Conservation (phyloP, 2,329 filamentous ascomycete species). For the Oidium heveae region DNA sequence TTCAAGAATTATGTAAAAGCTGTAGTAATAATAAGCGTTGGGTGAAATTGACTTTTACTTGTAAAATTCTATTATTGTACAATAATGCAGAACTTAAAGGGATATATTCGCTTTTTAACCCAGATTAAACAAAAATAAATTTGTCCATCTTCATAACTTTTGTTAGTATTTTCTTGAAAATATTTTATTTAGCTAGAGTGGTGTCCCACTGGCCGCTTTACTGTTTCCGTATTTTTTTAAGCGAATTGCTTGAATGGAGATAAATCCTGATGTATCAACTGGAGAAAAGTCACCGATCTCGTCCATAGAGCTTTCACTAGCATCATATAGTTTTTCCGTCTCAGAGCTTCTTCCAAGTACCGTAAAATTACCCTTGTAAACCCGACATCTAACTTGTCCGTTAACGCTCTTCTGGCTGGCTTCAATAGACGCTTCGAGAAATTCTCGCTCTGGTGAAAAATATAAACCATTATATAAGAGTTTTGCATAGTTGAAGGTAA, state of each 20-base stretch:
- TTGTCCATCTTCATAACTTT: no score
- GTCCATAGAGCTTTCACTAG: constrained; percentile 43
- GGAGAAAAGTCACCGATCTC: constrained; percentile 42
- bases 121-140: no score
- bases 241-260: constrained; percentile 9
- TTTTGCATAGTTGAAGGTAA: constrained; percentile 37
- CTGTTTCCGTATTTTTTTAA: constrained; percentile 43
- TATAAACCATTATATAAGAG: constrained; percentile 32
- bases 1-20: no score
- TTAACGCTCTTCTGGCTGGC: constrained; percentile 35
- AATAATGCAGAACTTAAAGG: no score
- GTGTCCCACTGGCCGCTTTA: constrained; percentile 45
- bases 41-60: no score
- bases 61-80: no score
- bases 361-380: constrained; percentile 40
- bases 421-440: constrained; percentile 38
- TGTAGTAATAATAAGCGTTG: no score
- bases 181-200: no score
- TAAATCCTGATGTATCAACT: constrained; percentile 39
- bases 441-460: constrained; percentile 48
- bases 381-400: constrained; percentile 32
- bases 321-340: constrained; percentile 45
- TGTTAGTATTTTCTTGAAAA: no score
- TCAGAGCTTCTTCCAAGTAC: constrained; percentile 32
- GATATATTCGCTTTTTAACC: no score